phyloP scores from a whole-genome alignment of 306 rosid genomes.

The Oxytropis ochrocephala region DNA sequence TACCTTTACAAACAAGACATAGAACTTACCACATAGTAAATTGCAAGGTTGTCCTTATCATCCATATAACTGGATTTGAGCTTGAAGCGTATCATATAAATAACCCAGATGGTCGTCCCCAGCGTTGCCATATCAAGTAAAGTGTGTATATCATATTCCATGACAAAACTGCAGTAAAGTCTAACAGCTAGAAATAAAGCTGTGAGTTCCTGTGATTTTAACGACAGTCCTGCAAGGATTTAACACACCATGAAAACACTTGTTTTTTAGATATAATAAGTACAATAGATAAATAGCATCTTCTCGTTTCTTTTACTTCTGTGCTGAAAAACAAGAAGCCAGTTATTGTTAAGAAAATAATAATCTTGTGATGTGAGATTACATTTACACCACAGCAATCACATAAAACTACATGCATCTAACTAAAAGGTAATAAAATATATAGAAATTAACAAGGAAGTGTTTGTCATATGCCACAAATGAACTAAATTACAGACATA shows the following conservation, averaged over 20 bases:
- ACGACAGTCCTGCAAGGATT: conserved; percentile 56
- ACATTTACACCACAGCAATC: neutral
- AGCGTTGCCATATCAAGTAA: conserved; percentile 65
- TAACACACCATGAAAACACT: neutral
- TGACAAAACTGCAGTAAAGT: conserved; percentile 71
- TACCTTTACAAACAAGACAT: neutral
- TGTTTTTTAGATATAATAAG: neutral
- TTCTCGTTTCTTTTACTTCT: neutral
- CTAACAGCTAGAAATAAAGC: conserved; percentile 66
- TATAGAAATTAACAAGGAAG: neutral
- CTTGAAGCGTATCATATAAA: conserved; percentile 59
- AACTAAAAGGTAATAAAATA: neutral
- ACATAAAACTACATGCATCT: neutral
- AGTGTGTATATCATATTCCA: conserved; percentile 81
- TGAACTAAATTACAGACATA: neutral
- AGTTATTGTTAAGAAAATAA: neutral
- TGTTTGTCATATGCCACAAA: neutral
- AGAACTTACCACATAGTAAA: conserved; percentile 52
- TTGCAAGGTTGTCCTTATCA: conserved; percentile 57
- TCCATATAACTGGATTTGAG: conserved; percentile 61
- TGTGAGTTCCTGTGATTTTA: conserved; percentile 73
- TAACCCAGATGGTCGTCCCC: conserved; percentile 66
- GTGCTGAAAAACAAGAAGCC: neutral
- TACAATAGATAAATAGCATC: neutral
- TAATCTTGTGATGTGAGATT: no score